Conservation (phyloP, 2,329 filamentous ascomycete genomes). For the Pseudogymnoascus sp. region DNA sequence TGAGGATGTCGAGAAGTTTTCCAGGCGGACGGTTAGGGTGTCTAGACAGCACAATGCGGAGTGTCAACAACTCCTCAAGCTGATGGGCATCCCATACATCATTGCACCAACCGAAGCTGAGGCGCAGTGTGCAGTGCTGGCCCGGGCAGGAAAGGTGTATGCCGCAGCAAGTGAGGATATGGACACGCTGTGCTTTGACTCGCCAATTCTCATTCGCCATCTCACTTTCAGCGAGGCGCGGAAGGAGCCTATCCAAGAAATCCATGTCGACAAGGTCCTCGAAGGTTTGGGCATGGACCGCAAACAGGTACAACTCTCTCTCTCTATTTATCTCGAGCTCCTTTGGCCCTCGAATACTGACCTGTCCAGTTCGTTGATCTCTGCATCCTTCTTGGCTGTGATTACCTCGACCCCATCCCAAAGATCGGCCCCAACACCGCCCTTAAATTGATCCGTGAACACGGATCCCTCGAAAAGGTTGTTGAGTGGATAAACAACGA, state of each 20-base stretch:
- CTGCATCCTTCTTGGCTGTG: slow-evolving; percentile 93
- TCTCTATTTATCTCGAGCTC: not conserved
- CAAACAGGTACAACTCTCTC: slow-evolving; percentile 54
- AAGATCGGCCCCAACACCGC: slow-evolving; percentile 90
- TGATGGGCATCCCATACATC: slow-evolving; percentile 96
- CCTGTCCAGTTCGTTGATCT: slow-evolving; percentile 78
- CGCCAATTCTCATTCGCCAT: slow-evolving; percentile 83
- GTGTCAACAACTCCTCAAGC: slow-evolving; percentile 79
- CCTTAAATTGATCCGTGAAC: slow-evolving; percentile 86
- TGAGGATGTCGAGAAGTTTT: slow-evolving; percentile 97
- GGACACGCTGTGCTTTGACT: slow-evolving; percentile 94
- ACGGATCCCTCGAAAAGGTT: slow-evolving; percentile 80
- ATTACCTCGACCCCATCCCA: slow-evolving; percentile 94
- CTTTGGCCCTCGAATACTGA: not conserved
- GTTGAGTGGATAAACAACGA: slow-evolving; percentile 73
- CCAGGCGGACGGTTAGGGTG: slow-evolving; percentile 81
- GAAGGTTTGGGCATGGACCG: slow-evolving; percentile 83
- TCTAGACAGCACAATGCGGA: slow-evolving; percentile 96
- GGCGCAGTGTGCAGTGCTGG: slow-evolving; percentile 88
- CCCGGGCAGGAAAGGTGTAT: slow-evolving; percentile 88
- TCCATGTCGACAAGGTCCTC: slow-evolving; percentile 78
- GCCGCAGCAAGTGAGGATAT: slow-evolving; percentile 97
- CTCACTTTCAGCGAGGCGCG: slow-evolving; percentile 95
- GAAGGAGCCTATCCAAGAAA: slow-evolving; percentile 96
- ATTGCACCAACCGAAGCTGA: slow-evolving; percentile 95